A percentile compares a stretch with the other conserved stretches of the same genome.
phyloP scores from a whole-genome alignment of 208 protist genomes.

The Leishmania aethiopica region DNA sequence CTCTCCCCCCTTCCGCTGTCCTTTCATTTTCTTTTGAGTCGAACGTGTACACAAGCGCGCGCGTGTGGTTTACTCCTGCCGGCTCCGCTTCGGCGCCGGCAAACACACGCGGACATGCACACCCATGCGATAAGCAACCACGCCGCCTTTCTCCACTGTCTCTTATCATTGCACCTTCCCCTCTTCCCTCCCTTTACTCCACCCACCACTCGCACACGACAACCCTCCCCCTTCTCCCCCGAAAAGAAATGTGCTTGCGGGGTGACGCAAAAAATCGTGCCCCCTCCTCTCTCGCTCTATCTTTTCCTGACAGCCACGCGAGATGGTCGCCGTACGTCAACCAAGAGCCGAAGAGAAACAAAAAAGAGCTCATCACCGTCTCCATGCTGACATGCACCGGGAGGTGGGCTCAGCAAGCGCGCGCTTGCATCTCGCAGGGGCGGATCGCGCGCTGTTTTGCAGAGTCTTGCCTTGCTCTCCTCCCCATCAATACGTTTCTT shows the following conservation, averaged over 20 bases:
- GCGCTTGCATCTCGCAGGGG: neutral
- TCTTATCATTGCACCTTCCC: too few relatives aligned
- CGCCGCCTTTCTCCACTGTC: neutral
- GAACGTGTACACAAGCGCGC: neutral
- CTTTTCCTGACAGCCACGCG: neutral
- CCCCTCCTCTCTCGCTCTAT: neutral
- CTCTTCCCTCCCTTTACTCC: neutral
- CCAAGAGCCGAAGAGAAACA: neutral
- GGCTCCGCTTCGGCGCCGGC: neutral
- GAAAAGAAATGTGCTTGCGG: neutral
- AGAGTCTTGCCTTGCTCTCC: neutral
- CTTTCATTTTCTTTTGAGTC: neutral
- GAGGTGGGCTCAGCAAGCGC: neutral
- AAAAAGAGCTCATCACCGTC: neutral
- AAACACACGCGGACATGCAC: neutral
- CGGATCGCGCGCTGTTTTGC: neutral
- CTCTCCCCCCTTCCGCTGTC: neutral
- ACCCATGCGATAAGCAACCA: neutral
- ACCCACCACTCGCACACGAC: neutral
- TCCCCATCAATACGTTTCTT: neutral
- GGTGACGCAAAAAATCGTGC: neutral
- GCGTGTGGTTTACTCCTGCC: neutral
- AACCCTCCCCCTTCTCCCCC: neutral
- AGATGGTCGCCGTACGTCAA: neutral
- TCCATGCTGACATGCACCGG: neutral